phyloP scores from a whole-genome alignment of 371 early-diverging fungal species.

The Mortierella sp. region DNA sequence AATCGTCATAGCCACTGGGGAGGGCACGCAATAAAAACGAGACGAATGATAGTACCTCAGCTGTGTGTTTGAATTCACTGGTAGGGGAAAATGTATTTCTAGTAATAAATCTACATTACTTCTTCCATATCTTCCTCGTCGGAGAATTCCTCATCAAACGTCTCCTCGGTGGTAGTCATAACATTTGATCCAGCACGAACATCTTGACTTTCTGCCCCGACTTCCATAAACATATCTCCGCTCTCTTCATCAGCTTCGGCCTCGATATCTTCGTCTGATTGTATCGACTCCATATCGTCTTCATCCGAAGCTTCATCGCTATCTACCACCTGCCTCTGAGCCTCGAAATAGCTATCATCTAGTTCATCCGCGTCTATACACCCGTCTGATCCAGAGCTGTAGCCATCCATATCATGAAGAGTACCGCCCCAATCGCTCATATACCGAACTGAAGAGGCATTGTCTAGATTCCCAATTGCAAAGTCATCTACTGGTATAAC shows the following conservation, averaged over 20 bases:
- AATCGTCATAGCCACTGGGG: too few species aligned
- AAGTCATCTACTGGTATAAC: conserved; percentile 17
- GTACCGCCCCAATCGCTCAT: conserved; percentile 42
- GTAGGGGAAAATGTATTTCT: not conserved
- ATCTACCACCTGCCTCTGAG: conserved; percentile 14
- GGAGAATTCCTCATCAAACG: conserved; percentile 11
- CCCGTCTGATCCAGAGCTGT: conserved; percentile 17
- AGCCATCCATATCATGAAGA: conserved; percentile 20
- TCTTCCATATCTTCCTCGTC: conserved; percentile 38
- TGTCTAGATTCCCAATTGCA: not conserved
- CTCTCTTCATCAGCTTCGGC: conserved; percentile 8
- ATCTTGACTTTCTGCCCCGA: conserved; percentile 2
- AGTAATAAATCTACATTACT: conserved; percentile 14
- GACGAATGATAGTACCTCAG: too few species aligned
- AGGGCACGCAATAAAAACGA: too few species aligned
- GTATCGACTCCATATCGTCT: conserved; percentile 10
- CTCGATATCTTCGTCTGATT: conserved; percentile 2
- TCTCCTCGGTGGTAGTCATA: conserved; percentile 2
- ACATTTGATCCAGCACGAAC: not conserved
- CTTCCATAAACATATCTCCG: conserved; percentile 34
- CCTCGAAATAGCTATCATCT: conserved; percentile 28
- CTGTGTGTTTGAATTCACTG: too few species aligned
- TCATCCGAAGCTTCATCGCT: conserved; percentile 6
- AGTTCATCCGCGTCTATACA: conserved; percentile 10
- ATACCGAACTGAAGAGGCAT: conserved; percentile 16